phyloP scores from a whole-genome alignment of 2,329 filamentous ascomycete genomes.

The Trichothecium sympodiale region DNA sequence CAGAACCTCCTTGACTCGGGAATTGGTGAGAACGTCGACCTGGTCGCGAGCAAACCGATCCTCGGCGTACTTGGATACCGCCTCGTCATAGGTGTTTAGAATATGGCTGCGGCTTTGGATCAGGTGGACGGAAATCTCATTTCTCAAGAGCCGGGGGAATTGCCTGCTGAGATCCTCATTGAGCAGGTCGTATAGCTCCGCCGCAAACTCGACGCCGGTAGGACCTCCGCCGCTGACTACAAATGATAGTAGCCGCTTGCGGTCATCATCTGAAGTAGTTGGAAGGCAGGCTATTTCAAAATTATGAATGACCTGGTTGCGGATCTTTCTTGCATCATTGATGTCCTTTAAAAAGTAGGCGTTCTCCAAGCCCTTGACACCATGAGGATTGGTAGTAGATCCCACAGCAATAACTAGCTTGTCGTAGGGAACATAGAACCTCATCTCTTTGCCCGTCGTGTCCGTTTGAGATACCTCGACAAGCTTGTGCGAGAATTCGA shows the following conservation, averaged over 20 bases:
- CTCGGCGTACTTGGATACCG: constrained; percentile 85
- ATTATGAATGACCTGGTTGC: constrained; percentile 80
- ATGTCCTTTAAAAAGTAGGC: constrained; percentile 95
- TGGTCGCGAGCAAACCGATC: constrained; percentile 82
- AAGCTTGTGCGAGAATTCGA: constrained; percentile 85
- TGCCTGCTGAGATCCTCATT: constrained; percentile 82
- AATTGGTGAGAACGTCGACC: constrained; percentile 84
- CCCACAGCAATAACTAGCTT: constrained; percentile 90
- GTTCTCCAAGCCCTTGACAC: constrained; percentile 87
- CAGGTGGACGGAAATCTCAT: constrained; percentile 94
- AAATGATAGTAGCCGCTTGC: constrained; percentile 79
- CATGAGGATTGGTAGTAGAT: constrained; percentile 87
- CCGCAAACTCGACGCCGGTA: constrained; percentile 95
- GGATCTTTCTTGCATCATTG: constrained; percentile 78
- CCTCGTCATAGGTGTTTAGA: constrained; percentile 95
- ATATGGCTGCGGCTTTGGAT: constrained; percentile 94
- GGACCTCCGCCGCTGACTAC: constrained; percentile 93
- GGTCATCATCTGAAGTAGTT: constrained; percentile 79
- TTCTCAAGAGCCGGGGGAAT: constrained; percentile 84
- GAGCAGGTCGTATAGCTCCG: constrained; percentile 88
- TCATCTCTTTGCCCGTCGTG: constrained; percentile 56
- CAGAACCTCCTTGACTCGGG: constrained; percentile 81
- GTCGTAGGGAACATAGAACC: constrained; percentile 94
- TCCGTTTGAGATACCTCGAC: constrained; percentile 75
- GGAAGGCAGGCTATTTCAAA: constrained; percentile 88